Base-by-base conservation (phyloP, 768 basidiomycete species). In the Hericium alpestre region DNA sequence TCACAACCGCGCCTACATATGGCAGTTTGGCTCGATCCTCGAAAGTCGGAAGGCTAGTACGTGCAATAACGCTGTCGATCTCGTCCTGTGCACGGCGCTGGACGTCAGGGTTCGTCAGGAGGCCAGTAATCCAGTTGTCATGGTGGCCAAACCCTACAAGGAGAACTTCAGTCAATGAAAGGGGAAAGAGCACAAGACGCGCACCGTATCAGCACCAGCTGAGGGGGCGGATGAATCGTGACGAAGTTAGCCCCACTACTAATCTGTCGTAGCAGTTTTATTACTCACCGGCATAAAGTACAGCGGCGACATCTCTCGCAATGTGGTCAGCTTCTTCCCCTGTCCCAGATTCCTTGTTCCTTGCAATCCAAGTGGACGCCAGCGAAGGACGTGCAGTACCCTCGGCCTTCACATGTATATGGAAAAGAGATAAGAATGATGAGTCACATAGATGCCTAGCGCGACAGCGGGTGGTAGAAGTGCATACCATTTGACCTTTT, bases 31-130 rank as follows among this genome's bases (percentile, higher is more conserved):
- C 16, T 38, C 54, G 20, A 51, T 61, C 58, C 18, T 58, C 53
- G 16, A 56, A 41, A 2, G 58, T 53, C 0, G 59, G 59, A 18
- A 54, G 40, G 18, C 53, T 38, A 25, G 46, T 12, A 11, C 37
- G 27, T 18, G 48, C 53, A 4, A 58, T 20, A 22, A 58, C 46
- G 8, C 40, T 32, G 22, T 61, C 59, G 20, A 61, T 23, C 39
- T 61, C 59, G 12, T 39, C 43, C 22, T 51, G 56, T 12, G 59
- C 59, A 16, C 56, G 56, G n/a, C 13, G 27, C n/a, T 61, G 59
- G 2, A 55, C 50, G 3, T 57, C 52, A 1, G 59, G 57, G 23
- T 61, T 56, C 23, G 59, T 18, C 9, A 59, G n/a, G 56, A 46
- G 15, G 58, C 58, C 12, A 59, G 38, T 8, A 55, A 15, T n/a